Evolutionary conservation across 2,329 filamentous ascomycete genomes (phyloP), one percentile per base, ranked within the genome.

Genomic region (Aspergillus pseudonomiae): DNA sequence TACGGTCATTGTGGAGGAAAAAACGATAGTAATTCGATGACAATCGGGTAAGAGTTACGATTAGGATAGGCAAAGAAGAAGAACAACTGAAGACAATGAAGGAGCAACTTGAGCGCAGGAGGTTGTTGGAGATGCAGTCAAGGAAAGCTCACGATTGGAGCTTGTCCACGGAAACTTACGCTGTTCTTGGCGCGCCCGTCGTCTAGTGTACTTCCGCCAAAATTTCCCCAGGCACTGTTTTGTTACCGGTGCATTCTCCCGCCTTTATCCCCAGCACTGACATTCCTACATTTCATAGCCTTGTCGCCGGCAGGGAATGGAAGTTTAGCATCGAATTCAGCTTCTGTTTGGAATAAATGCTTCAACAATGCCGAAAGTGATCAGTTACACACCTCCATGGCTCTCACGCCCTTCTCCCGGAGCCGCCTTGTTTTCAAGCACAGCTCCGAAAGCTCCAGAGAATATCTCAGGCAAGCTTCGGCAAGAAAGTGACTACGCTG

Each of bases 351-450:
- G 55, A 61, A 61, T 53, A 65, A 45, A 19, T 45, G 19, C 36
- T 39, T 48, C 68, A 69, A 79, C 75, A 63, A 97, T 97, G 94
- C 92, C 93, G 43, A 93, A 91, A 79, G 88, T 97, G 74, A 89
- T 91, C 75, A 89, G 88, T 77, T 94, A 93, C 79, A 94, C 92
- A 73, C 93, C 94, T 61, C 83, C 89, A 70, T 99, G 94, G 93
- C 89, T 99, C 62, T 89, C 89, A 66, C 87, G 89, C 73, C 90
- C 91, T 57, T 89, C 89, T 60, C 88, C 91, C 24, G 94, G 92
- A 65, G 89, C 91, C 76, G 85, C 89, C 63, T 84, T 98, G 72
- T 97, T 98, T 79, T 82, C 78, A 77, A 75, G 84, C 83, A 72
- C 70, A 65, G 80, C 85, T 70, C 82, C 75, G 73, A 82, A 73